Conservation (phyloP, 169 alveolate species). For the Babesia bovis region DNA sequence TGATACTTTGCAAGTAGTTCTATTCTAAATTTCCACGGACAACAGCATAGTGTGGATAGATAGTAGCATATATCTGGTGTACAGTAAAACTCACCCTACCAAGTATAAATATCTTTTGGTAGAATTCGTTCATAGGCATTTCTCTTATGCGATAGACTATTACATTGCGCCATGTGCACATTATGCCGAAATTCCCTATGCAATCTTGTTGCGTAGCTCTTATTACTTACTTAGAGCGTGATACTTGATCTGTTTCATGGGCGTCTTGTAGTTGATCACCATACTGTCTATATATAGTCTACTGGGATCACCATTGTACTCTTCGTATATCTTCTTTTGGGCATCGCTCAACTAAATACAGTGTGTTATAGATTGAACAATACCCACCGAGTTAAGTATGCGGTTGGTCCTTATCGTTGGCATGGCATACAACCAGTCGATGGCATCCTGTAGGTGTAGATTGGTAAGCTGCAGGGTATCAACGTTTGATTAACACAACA, state of each 20-base stretch:
- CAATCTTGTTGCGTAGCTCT: neutral
- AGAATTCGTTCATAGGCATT: constrained; percentile 80
- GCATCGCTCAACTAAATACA: constrained; percentile 58
- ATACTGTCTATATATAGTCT: constrained; percentile 76
- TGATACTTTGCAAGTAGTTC: too few relatives aligned
- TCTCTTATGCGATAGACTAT: constrained; percentile 75
- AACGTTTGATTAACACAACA: neutral
- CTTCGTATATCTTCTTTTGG: constrained; percentile 71
- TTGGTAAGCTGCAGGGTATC: constrained; percentile 36
- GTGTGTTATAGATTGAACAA: neutral
- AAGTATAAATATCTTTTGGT: constrained; percentile 75
- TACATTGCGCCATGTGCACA: constrained; percentile 73
- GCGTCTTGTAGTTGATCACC: constrained; percentile 70
- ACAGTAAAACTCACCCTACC: constrained; percentile 64
- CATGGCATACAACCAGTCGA: constrained; percentile 76
- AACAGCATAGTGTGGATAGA: too few relatives aligned
- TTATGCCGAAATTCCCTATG: constrained; percentile 74
- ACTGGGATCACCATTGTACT: constrained; percentile 78
- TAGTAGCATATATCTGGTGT: too few relatives aligned
- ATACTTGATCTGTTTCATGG: constrained; percentile 68
- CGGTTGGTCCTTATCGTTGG: constrained; percentile 73
- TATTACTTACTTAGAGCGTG: constrained; percentile 45
- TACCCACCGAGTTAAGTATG: constrained; percentile 69
- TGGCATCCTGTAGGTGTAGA: constrained; percentile 77
- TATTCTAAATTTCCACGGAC: too few relatives aligned